These are phyloP conservation scores for Halophytophthora batemanensis DNA, from an alignment of 352 stramenopile genomes.

Conservation along the genomic window DNA sequence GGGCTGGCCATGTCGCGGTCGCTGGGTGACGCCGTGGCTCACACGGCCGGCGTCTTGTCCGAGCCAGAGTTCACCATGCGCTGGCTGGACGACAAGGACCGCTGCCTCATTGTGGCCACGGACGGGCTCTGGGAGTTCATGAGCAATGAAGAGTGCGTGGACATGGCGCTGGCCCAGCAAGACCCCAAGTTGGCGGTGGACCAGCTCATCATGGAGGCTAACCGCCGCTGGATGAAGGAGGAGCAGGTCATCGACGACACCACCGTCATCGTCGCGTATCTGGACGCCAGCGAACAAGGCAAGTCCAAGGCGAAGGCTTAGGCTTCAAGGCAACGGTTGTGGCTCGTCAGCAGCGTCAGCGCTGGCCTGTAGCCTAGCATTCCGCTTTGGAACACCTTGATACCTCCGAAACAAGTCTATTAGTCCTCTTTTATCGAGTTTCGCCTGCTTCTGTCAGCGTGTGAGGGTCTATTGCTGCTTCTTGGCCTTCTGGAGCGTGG, in stretches of 20 bases:
- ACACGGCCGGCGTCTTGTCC: slow-evolving; percentile 94
- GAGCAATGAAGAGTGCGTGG: slow-evolving; percentile 93
- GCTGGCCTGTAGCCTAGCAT: too few relatives aligned
- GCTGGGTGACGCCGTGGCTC: slow-evolving; percentile 95
- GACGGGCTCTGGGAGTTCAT: slow-evolving; percentile 99
- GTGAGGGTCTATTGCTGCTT: too few relatives aligned
- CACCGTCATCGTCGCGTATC: slow-evolving; percentile 96
- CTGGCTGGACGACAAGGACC: slow-evolving; percentile 79
- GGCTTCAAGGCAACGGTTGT: too few relatives aligned
- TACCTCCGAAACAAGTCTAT: too few relatives aligned
- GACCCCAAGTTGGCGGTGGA: slow-evolving; percentile 88
- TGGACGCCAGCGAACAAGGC: slow-evolving; percentile 48
- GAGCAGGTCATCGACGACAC: slow-evolving; percentile 99
- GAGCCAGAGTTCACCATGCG: slow-evolving; percentile 94
- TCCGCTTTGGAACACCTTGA: too few relatives aligned
- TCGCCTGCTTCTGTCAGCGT: too few relatives aligned
- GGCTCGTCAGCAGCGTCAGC: too few relatives aligned
- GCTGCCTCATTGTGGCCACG: slow-evolving; percentile 96
- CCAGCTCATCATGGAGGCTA: slow-evolving; percentile 93
- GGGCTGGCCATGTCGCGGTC: slow-evolving; percentile 97
- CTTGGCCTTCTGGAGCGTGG: too few relatives aligned
- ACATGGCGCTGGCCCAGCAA: slow-evolving; percentile 74
- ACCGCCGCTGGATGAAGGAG: slow-evolving; percentile 97
- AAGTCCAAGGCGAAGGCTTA: too few relatives aligned
- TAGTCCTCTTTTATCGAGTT: too few relatives aligned